Base-by-base conservation (phyloP, 2,329 filamentous ascomycete species). In the Trichoderma sp. region DNA sequence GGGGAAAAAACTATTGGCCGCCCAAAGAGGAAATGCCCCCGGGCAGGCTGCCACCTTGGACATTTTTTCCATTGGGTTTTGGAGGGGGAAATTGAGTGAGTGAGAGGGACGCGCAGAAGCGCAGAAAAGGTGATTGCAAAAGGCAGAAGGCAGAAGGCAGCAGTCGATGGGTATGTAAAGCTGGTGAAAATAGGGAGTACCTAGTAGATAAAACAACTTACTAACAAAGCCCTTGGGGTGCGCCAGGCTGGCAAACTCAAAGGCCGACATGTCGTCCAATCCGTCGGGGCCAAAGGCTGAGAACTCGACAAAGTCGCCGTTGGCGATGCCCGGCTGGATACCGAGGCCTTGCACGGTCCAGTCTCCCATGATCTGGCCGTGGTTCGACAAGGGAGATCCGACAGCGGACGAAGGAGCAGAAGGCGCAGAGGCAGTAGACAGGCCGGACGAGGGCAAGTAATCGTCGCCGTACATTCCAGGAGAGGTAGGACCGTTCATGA, bases 381-480 rank as follows among this genome's bases (percentile, higher is more conserved):
- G 88, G 77, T 89, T 88, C 2, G 91, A 92, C 79, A 91, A 90
- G 31, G 92, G 92, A 27, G 92, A 94, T 75, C 91, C 91, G 77
- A 92, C 89, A 72, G 90, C 90, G 9, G 92, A 93, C 1, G 92
- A 93, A 7, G 91, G 87, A 4, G 90, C 90, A 69, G 92, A 93
- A 71, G 86, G 89, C 74, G 84, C 91, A 75, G 90, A 93, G 29
- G 87, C 88, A 76, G 88, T 91, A 76, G 88, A 94, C 77, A 89
- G 87, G 81, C 88, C 91, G 69, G 88, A 92, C 35, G 88, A 89
- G 18, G 88, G 86, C 29, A 88, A 80, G 75, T 83, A 81, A 71
- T 90, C 89, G 59, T 90, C 89, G 24, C 83, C 80, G 78, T 87
- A 89, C 77, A 86, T 83, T 75, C 84, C 82, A 9, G 88, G 88